These are phyloP conservation scores for Ichthyophthirius multifiliis DNA, from an alignment of 169 alveolate genomes.

Conservation along the genomic window DNA sequence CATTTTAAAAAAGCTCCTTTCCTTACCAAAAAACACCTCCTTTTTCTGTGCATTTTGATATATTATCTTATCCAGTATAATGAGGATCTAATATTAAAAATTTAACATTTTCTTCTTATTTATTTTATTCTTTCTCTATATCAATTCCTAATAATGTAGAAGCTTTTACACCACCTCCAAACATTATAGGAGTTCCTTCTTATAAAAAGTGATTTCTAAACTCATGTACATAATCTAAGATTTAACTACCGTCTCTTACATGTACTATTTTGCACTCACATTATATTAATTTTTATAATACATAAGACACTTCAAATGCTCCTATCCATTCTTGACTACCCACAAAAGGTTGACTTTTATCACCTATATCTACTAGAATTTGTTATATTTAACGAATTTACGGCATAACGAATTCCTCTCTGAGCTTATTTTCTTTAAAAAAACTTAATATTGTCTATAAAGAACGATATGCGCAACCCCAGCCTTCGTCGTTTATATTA, in stretches of 20 bases:
- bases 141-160: slow-evolving; percentile 81
- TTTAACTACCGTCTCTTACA: slow-evolving; percentile 52
- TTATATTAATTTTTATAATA: slow-evolving; percentile 58
- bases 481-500: slow-evolving; percentile 81
- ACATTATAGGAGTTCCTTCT: slow-evolving; percentile 84
- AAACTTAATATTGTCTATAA: slow-evolving; percentile 67
- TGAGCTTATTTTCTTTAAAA: slow-evolving; percentile 59
- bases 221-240: slow-evolving; percentile 25
- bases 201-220: slow-evolving; percentile 64
- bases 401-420: slow-evolving; percentile 53
- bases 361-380: slow-evolving; percentile 72
- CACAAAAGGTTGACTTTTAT: slow-evolving; percentile 62
- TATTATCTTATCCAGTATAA: slow-evolving; percentile 73
- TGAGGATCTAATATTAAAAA: slow-evolving; percentile 86
- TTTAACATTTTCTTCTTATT: slow-evolving; percentile 60
- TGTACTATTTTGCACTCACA: slow-evolving; percentile 69
- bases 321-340: slow-evolving; percentile 84
- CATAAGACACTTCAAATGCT: slow-evolving; percentile 77
- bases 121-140: too few species aligned
- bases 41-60: slow-evolving; percentile 62
- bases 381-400: slow-evolving; percentile 64
- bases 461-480: slow-evolving; percentile 89
- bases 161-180: slow-evolving; percentile 86
- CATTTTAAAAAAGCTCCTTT: slow-evolving; percentile 65
- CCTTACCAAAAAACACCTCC: slow-evolving; percentile 83